These are phyloP conservation scores for Carallia pectinifolia DNA, from an alignment of 345 rosid genomes.

Conservation along the genomic window DNA sequence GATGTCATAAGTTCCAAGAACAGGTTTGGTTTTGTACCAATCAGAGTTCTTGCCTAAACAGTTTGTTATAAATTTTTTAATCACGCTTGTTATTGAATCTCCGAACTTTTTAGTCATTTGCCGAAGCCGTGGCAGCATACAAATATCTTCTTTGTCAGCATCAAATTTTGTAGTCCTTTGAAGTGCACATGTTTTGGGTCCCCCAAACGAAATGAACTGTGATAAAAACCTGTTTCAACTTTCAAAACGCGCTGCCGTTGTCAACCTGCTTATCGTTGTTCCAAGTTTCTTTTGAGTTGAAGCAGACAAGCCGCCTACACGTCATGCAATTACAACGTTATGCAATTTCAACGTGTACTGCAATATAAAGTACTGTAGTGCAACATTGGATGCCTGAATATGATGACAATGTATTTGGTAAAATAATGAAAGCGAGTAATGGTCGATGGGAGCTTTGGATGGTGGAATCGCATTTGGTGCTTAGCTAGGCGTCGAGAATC, in stretches of 20 bases:
- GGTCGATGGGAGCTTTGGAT: background rate
- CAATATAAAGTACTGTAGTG: background rate
- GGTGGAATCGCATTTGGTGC: background rate
- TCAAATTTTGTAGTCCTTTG: background rate
- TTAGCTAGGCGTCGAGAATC: background rate
- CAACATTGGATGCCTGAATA: background rate
- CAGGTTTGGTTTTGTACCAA: background rate
- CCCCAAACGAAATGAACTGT: too few relatives aligned
- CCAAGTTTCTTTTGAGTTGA: too few relatives aligned
- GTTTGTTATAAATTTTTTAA: background rate
- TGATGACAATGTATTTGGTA: background rate
- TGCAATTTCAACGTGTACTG: background rate
- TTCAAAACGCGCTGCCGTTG: too few relatives aligned
- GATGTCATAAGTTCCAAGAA: background rate
- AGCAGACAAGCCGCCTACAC: too few relatives aligned
- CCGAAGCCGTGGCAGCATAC: background rate
- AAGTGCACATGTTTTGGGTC: too few relatives aligned
- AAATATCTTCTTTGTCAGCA: background rate
- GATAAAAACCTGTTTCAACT: too few relatives aligned
- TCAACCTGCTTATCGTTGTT: too few relatives aligned
- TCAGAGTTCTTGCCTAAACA: background rate
- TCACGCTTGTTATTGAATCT: background rate
- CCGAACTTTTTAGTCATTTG: background rate
- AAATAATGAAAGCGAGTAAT: background rate
- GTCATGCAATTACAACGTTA: background rate